Conservation (phyloP, 768 basidiomycete species). For the Sporobolomyces pararoseus region DNA sequence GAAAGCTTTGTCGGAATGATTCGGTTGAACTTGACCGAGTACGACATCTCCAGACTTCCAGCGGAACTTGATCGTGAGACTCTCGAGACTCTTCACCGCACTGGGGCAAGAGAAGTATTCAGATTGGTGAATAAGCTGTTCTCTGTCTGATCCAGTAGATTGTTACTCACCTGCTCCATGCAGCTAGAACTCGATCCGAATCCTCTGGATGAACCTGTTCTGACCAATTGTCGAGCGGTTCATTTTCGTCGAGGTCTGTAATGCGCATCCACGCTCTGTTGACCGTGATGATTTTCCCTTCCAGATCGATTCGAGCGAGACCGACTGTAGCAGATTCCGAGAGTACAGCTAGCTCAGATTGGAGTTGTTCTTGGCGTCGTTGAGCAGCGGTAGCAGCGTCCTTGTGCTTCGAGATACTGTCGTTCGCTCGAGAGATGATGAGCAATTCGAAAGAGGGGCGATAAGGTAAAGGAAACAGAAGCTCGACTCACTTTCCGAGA, state of each 20-base stretch:
- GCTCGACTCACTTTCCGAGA: slow-evolving; percentile 12
- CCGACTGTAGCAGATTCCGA: slow-evolving; percentile 14
- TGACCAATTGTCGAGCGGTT: slow-evolving; percentile 4
- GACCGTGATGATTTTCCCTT: slow-evolving; percentile 19
- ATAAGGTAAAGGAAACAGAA: not conserved
- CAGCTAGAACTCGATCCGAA: not conserved
- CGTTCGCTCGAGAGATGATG: not conserved
- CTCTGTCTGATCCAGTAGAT: no score
- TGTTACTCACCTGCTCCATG: no score
- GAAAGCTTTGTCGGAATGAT: not conserved
- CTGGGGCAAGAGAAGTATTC: no score
- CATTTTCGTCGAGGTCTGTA: not conserved
- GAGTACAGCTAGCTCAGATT: slow-evolving; percentile 17
- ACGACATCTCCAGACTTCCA: slow-evolving; percentile 20
- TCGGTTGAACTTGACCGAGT: slow-evolving; percentile 8
- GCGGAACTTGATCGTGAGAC: slow-evolving; percentile 19
- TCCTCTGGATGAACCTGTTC: not conserved
- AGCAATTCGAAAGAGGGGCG: not conserved
- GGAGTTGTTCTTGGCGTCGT: slow-evolving; percentile 11
- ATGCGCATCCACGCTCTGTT: slow-evolving; percentile 24
- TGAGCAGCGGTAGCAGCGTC: slow-evolving; percentile 10
- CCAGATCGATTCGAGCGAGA: slow-evolving; percentile 9
- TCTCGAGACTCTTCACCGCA: not conserved
- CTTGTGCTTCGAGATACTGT: slow-evolving; percentile 25
- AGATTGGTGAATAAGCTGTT: no score